Conservation (phyloP, 2,329 filamentous ascomycete genomes). For the Neonectria punicea region DNA sequence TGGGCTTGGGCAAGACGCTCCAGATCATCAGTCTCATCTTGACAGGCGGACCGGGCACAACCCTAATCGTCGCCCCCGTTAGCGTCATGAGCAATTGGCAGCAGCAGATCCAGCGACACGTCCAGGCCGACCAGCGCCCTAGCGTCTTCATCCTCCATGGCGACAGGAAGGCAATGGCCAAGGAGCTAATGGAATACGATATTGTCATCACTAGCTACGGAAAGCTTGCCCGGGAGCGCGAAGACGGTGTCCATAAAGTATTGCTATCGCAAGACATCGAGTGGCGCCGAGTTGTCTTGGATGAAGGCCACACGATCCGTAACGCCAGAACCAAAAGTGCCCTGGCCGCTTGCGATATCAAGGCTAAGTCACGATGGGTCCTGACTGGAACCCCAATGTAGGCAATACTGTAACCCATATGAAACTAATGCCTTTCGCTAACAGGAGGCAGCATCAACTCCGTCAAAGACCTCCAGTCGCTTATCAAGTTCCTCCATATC, state of each 20-base stretch:
- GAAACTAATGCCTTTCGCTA: slow-evolving; percentile 31
- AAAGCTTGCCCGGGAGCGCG: slow-evolving; percentile 74
- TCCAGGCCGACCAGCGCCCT: slow-evolving; percentile 70
- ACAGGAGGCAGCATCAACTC: slow-evolving; percentile 71
- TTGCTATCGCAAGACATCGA: slow-evolving; percentile 56
- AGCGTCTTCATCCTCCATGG: slow-evolving; percentile 82
- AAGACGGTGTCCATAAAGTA: slow-evolving; percentile 54
- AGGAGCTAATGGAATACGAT: slow-evolving; percentile 73
- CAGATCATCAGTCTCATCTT: slow-evolving; percentile 85
- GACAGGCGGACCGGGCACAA: slow-evolving; percentile 66
- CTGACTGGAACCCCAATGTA: slow-evolving; percentile 83
- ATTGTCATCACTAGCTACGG: slow-evolving; percentile 89
- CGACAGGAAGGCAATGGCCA: slow-evolving; percentile 62
- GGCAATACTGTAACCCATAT: slow-evolving; percentile 37
- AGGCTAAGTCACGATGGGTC: slow-evolving; percentile 80
- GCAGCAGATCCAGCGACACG: slow-evolving; percentile 79
- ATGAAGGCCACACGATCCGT: slow-evolving; percentile 85
- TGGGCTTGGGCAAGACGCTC: slow-evolving; percentile 91
- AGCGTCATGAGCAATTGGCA: slow-evolving; percentile 93
- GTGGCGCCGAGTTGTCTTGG: slow-evolving; percentile 84
- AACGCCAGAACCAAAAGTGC: slow-evolving; percentile 80
- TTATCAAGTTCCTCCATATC: slow-evolving; percentile 80
- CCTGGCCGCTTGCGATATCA: slow-evolving; percentile 72
- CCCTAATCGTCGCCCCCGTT: slow-evolving; percentile 83
- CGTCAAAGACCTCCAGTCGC: slow-evolving; percentile 82